Evolutionary conservation across 1,284 basidiomycete species (phyloP).

Genomic region (Rhodotorula glutinis): DNA sequence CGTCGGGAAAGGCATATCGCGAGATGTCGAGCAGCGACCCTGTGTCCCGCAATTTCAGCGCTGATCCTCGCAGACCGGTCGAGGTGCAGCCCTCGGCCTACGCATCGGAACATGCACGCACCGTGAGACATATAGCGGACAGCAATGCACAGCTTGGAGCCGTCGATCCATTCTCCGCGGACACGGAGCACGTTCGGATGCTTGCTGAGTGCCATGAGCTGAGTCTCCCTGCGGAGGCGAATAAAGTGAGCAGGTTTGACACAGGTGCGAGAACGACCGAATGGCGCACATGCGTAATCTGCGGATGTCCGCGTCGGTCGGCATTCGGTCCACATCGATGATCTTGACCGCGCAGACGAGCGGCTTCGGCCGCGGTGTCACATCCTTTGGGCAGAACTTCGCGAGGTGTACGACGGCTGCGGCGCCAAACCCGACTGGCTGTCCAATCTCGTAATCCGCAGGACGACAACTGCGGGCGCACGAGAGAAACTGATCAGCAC

Average conservation of each 20-base stretch:
- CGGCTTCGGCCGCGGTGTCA: constrained; percentile 51
- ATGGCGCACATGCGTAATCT: constrained; percentile 37
- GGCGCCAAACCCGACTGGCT: constrained; percentile 65
- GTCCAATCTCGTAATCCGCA: constrained; percentile 67
- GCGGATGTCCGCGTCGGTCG: constrained; percentile 41
- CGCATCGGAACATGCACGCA: background rate
- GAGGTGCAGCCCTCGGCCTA: too few relatives aligned
- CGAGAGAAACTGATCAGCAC: too few relatives aligned
- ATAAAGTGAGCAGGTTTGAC: background rate
- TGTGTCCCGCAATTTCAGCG: background rate
- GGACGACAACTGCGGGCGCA: constrained; percentile 61
- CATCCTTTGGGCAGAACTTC: constrained; percentile 47
- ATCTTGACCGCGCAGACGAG: constrained; percentile 54
- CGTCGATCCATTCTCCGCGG: constrained; percentile 80
- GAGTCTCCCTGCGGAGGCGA: constrained; percentile 62
- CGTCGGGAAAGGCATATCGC: constrained; percentile 73
- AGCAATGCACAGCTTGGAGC: constrained; percentile 78
- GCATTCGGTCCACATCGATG: constrained; percentile 73
- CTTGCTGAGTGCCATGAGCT: constrained; percentile 87
- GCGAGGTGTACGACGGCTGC: constrained; percentile 82
- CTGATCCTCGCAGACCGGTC: too few relatives aligned
- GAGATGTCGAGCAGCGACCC: constrained; percentile 41
- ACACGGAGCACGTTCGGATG: constrained; percentile 87
- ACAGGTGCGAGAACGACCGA: background rate
- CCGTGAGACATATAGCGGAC: constrained; percentile 77